Percentiles rank a stretch among this genome's conserved stretches.
phyloP scores from a whole-genome alignment of 441 rosid genomes.

The Brassica hybrid region DNA sequence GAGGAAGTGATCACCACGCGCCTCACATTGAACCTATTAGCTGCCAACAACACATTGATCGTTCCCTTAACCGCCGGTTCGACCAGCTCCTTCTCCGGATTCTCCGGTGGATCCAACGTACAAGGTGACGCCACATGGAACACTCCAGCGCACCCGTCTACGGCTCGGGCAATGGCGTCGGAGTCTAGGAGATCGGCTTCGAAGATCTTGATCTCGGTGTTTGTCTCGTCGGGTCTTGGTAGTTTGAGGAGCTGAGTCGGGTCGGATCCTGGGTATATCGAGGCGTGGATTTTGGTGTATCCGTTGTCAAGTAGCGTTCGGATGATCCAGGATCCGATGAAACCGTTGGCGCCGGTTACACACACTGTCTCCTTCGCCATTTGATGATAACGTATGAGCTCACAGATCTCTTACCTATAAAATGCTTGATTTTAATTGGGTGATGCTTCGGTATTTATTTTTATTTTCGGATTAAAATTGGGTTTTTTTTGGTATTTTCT shows the following conservation, averaged over 20 bases:
- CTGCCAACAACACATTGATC: slow-evolving; percentile 70
- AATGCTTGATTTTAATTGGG: background rate
- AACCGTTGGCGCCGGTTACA: slow-evolving; percentile 91
- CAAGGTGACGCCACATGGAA: slow-evolving; percentile 96
- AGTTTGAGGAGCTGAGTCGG: slow-evolving; percentile 61
- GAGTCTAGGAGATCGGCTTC: slow-evolving; percentile 72
- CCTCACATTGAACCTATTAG: slow-evolving; percentile 54
- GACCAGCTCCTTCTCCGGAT: slow-evolving; percentile 71
- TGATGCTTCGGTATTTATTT: slow-evolving; percentile 13
- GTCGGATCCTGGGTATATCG: slow-evolving; percentile 62
- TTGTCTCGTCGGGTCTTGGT: slow-evolving; percentile 45
- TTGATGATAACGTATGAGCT: slow-evolving; percentile 22
- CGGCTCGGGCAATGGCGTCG: slow-evolving; percentile 57
- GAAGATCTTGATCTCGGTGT: slow-evolving; percentile 46
- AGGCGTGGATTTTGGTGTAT: slow-evolving; percentile 68
- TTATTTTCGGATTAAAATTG: slow-evolving; percentile 2
- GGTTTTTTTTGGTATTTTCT: background rate
- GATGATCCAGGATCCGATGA: slow-evolving; percentile 83
- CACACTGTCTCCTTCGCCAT: slow-evolving; percentile 60
- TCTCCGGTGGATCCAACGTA: slow-evolving; percentile 60
- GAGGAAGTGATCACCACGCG: slow-evolving; percentile 89
- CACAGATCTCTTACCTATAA: background rate
- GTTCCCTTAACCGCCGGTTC: slow-evolving; percentile 90
- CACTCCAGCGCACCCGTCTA: slow-evolving; percentile 74
- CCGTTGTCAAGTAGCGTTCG: slow-evolving; percentile 58